Evolutionary conservation across 768 basidiomycete genomes (phyloP).

Genomic region (Termitomyces sp.): DNA sequence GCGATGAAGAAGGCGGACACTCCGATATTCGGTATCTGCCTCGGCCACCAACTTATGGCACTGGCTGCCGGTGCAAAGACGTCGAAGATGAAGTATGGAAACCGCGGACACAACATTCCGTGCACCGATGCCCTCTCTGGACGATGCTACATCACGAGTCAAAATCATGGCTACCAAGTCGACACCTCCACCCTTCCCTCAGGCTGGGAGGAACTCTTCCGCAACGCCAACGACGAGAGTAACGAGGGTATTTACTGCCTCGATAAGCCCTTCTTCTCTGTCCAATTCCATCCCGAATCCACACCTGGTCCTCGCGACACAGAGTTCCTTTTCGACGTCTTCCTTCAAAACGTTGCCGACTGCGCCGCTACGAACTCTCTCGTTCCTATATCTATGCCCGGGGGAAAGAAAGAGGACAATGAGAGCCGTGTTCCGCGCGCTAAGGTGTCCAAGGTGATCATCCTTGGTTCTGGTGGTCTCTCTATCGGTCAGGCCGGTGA

Average conservation of each 20-base stretch:
- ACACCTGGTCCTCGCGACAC: constrained; percentile 97
- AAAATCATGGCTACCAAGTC: constrained; percentile 98
- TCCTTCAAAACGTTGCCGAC: constrained; percentile 83
- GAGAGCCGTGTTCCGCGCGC: constrained; percentile 65
- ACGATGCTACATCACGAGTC: constrained; percentile 97
- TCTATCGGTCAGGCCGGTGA: constrained; percentile 99
- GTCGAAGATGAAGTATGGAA: constrained; percentile 99
- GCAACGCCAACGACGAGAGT: constrained; percentile 94
- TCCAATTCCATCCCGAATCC: constrained; percentile 98
- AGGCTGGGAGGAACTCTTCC: constrained; percentile 93
- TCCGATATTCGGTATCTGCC: constrained; percentile 98
- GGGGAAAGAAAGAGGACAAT: constrained; percentile 82
- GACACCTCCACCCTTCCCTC: constrained; percentile 71
- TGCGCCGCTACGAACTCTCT: constrained; percentile 56
- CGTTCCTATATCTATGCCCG: constrained; percentile 65
- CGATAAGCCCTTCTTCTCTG: constrained; percentile 94
- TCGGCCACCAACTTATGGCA: constrained; percentile 95
- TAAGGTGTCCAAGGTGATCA: constrained; percentile 89
- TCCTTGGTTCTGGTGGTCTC: constrained; percentile 95
- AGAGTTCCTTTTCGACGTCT: constrained; percentile 98
- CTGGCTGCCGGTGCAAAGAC: constrained; percentile 92
- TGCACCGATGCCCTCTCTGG: constrained; percentile 93
- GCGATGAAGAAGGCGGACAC: constrained; percentile 70
- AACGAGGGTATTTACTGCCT: constrained; percentile 97
- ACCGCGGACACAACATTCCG: constrained; percentile 98